Conservation (phyloP, 2,329 filamentous ascomycete species). For the Fusarium citri region DNA sequence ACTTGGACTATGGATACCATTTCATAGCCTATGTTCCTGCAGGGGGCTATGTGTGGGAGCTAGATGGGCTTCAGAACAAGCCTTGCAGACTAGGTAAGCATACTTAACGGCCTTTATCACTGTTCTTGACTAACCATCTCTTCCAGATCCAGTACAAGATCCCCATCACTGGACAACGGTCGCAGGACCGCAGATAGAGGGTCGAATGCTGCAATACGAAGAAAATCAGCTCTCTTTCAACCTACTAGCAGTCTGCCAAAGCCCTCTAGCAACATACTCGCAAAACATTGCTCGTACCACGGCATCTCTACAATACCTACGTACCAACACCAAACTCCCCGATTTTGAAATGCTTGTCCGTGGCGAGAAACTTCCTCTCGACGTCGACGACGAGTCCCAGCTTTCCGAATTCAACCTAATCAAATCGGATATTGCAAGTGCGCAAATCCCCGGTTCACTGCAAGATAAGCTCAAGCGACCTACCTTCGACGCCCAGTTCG, state of each 20-base stretch:
- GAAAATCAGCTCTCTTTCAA: conserved; percentile 78
- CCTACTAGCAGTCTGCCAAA: conserved; percentile 78
- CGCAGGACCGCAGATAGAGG: conserved; percentile 72
- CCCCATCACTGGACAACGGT: conserved; percentile 72
- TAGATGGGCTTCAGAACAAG: conserved; percentile 83
- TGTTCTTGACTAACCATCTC: conserved; percentile 9
- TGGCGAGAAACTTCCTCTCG: conserved; percentile 39
- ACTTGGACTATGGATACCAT: conserved; percentile 78
- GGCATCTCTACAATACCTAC: conserved; percentile 54
- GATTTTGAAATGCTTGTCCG: conserved; percentile 41
- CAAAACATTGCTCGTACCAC: conserved; percentile 59
- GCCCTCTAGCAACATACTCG: conserved; percentile 66
- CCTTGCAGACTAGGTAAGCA: conserved; percentile 61
- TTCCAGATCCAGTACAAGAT: conserved; percentile 28
- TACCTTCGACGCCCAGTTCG: conserved; percentile 36
- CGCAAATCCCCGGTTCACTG: conserved; percentile 32
- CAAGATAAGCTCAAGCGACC: conserved; percentile 23
- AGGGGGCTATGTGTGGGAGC: conserved; percentile 82
- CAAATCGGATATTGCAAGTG: conserved; percentile 40
- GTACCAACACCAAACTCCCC: conserved; percentile 46
- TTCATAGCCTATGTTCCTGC: conserved; percentile 90
- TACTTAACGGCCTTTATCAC: too few species aligned
- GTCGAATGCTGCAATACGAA: conserved; percentile 74
- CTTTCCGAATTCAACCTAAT: conserved; percentile 50
- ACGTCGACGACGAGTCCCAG: conserved; percentile 36